phyloP scores from a whole-genome alignment of 1,284 basidiomycete species.

The Hymenochaete sp. region DNA sequence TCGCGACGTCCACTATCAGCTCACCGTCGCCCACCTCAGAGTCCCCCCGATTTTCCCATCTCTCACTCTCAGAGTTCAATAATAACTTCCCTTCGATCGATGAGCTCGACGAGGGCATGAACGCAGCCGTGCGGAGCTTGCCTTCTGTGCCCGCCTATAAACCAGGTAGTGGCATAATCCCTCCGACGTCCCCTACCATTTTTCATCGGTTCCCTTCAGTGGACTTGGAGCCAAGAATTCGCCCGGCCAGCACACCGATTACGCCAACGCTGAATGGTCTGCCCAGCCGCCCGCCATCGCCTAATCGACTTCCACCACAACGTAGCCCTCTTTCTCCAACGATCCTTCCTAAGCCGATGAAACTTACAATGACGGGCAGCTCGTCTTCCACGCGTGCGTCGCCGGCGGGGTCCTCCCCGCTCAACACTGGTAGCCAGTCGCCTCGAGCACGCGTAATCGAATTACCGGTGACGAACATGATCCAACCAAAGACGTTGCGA shows the following conservation, averaged over 20 bases:
- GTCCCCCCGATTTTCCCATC: slow-evolving; percentile 31
- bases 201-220: slow-evolving; percentile 35
- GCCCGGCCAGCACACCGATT: slow-evolving; percentile 67
- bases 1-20: slow-evolving; percentile 58
- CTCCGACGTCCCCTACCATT: slow-evolving; percentile 20
- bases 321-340: slow-evolving; percentile 27
- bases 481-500: slow-evolving; percentile 53
- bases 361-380: slow-evolving; percentile 24
- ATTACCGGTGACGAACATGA: slow-evolving; percentile 47
- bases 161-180: slow-evolving; percentile 27
- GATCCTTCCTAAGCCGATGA: slow-evolving; percentile 37
- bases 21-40: slow-evolving; percentile 57
- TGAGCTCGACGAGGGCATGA: slow-evolving; percentile 48
- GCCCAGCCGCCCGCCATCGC: slow-evolving; percentile 51
- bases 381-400: slow-evolving; percentile 18
- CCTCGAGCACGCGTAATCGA: slow-evolving; percentile 28
- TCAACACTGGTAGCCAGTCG: slow-evolving; percentile 13
- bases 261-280: slow-evolving; percentile 49
- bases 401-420: neutral
- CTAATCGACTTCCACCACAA: slow-evolving; percentile 28
- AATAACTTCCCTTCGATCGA: slow-evolving; percentile 65
- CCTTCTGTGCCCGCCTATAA: slow-evolving; percentile 36
- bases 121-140: slow-evolving; percentile 30
- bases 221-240: slow-evolving; percentile 47
- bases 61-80: slow-evolving; percentile 44